Percentiles rank a stretch among this genome's conserved stretches.
Conservation (phyloP, 345 rosid species). For the Arabidopsis suecica region DNA sequence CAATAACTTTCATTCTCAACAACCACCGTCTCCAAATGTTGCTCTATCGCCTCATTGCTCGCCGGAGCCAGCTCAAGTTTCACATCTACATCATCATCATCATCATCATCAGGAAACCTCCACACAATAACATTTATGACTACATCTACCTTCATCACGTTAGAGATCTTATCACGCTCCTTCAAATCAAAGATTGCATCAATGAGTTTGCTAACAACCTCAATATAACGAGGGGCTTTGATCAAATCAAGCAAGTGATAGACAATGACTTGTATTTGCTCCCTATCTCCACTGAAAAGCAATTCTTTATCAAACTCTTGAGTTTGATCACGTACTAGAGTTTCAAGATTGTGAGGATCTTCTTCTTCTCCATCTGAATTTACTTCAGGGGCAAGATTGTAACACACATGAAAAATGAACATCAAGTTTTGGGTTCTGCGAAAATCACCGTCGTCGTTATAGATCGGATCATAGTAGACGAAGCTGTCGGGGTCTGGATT, state of each 20-base stretch:
- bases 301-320: neutral
- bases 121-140: neutral
- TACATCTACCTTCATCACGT: neutral
- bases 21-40: conserved; percentile 4
- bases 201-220: neutral
- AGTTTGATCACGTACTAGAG: neutral
- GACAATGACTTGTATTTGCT: neutral
- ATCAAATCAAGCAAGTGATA: neutral
- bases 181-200: neutral
- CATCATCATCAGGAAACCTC: neutral
- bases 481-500: neutral
- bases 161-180: neutral
- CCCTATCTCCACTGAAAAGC: neutral
- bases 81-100: neutral
- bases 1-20: neutral
- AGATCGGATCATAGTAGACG: neutral
- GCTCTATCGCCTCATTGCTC: neutral
- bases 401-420: neutral
- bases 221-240: neutral
- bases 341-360: neutral
- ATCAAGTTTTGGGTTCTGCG: neutral
- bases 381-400: neutral
- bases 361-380: neutral
- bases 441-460: neutral
- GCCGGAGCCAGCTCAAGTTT: neutral